Conservation (phyloP, 129 eudicot genomes). For the Ambrosia trifida region DNA sequence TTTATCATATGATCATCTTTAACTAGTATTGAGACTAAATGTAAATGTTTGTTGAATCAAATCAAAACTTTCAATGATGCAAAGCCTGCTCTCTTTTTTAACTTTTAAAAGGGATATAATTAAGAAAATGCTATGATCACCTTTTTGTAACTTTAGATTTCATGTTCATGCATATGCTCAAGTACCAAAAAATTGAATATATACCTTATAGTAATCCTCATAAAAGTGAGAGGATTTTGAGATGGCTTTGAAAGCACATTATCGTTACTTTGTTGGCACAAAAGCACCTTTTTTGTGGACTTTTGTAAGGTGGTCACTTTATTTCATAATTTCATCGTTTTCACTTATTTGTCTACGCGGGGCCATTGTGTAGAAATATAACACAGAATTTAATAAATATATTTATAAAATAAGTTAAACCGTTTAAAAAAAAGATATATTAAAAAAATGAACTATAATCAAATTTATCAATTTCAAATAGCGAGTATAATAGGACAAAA, state of each 20-base stretch:
- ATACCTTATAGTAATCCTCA: conserved; percentile 31
- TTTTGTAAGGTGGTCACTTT: conserved; percentile 32
- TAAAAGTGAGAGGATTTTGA: conserved; percentile 19
- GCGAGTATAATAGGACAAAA: no score
- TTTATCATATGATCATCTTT: no score
- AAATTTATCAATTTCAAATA: no score
- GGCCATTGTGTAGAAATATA: conserved; percentile 12
- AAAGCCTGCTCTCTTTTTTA: neutral
- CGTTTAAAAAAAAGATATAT: no score
- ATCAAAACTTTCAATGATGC: neutral
- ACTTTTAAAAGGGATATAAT: neutral
- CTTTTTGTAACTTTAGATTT: conserved; percentile 22
- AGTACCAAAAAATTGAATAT: conserved; percentile 33
- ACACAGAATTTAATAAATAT: no score
- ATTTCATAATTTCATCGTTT: conserved; percentile 3
- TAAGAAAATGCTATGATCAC: neutral
- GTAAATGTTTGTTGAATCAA: neutral
- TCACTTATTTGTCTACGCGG: conserved; percentile 25
- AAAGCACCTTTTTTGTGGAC: conserved; percentile 31
- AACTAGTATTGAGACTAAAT: neutral
- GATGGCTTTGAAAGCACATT: conserved; percentile 30
- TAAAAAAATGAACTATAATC: no score
- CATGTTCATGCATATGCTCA: conserved; percentile 29
- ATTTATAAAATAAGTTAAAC: no score
- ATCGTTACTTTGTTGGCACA: conserved; percentile 37